Percentiles rank a stretch among this genome's conserved stretches.
phyloP scores from a whole-genome alignment of 2,329 filamentous ascomycete species.

The Paecilomyces sp. region DNA sequence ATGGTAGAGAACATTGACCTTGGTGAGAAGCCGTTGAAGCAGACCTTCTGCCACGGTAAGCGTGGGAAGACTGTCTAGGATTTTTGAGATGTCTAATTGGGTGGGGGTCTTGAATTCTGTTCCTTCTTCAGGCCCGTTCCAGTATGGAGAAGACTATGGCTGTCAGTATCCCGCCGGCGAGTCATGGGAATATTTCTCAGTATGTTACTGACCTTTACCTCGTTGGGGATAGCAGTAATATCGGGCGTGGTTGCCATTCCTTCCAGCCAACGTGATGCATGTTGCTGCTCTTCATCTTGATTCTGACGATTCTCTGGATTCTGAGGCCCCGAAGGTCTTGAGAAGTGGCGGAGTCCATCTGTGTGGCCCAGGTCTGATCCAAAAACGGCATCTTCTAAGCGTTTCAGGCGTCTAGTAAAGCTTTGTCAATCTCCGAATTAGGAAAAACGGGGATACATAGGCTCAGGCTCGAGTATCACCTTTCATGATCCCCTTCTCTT shows the following conservation, averaged over 20 bases:
- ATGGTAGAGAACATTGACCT: not conserved
- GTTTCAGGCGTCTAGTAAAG: not conserved
- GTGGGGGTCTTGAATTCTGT: not conserved
- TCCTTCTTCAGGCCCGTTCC: not conserved
- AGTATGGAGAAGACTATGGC: not conserved
- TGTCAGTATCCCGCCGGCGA: not conserved
- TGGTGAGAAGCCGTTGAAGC: not conserved
- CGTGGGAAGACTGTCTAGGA: not conserved
- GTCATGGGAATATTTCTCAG: not conserved
- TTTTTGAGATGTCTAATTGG: not conserved
- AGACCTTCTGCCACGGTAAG: not conserved
- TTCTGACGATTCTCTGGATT: not conserved
- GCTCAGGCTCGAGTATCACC: not conserved
- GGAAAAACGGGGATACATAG: not conserved
- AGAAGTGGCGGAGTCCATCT: not conserved
- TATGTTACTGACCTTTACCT: not conserved
- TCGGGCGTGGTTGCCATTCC: not conserved
- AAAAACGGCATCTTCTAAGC: not conserved
- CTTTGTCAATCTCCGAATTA: not conserved
- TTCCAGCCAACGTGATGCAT: not conserved
- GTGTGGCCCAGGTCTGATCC: not conserved
- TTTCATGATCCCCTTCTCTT: not conserved
- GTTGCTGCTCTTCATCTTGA: not conserved
- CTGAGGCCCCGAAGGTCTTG: not conserved
- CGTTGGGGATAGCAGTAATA: not conserved